These are phyloP conservation scores for Dichotomocladium elegans DNA, from an alignment of 371 early-diverging fungal genomes.

Conservation along the genomic window DNA sequence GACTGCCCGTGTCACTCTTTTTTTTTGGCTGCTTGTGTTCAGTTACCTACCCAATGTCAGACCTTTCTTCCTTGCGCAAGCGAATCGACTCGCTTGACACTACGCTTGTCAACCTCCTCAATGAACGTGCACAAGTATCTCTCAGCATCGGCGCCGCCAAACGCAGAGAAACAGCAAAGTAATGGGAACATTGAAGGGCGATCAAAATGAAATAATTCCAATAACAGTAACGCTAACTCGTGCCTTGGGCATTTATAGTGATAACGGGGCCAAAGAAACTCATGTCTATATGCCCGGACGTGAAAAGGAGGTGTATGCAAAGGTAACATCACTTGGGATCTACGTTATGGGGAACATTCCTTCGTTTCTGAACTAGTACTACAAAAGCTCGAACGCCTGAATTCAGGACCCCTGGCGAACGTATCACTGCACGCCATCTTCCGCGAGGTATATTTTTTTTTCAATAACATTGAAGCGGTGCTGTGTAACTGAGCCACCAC, in stretches of 20 bases:
- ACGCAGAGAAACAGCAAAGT: conserved; percentile 24
- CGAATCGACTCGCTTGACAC: conserved; percentile 80
- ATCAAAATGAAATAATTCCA: too few species aligned
- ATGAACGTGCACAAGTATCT: conserved; percentile 85
- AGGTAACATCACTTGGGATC: conserved; percentile 29
- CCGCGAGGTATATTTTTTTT: conserved; percentile 55
- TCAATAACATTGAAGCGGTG: neutral
- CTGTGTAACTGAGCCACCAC: neutral
- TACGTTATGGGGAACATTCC: neutral
- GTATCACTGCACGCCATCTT: conserved; percentile 81
- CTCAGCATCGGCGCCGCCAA: conserved; percentile 83
- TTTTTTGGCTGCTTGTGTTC: too few species aligned
- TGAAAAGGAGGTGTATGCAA: conserved; percentile 63
- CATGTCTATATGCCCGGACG: conserved; percentile 67
- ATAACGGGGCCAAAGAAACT: conserved; percentile 21
- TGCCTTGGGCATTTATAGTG: neutral
- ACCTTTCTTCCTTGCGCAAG: conserved; percentile 49
- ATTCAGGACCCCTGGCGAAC: conserved; percentile 76
- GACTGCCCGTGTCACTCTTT: too few species aligned
- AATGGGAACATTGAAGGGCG: neutral
- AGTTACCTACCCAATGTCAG: too few species aligned
- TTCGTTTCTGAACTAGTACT: conserved; percentile 13
- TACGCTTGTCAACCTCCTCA: conserved; percentile 72
- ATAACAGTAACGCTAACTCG: neutral
- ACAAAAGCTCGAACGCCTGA: conserved; percentile 52